These are phyloP conservation scores for Aureobasidium sp. DNA, from an alignment of 2,329 filamentous ascomycete species.

Conservation along the genomic window DNA sequence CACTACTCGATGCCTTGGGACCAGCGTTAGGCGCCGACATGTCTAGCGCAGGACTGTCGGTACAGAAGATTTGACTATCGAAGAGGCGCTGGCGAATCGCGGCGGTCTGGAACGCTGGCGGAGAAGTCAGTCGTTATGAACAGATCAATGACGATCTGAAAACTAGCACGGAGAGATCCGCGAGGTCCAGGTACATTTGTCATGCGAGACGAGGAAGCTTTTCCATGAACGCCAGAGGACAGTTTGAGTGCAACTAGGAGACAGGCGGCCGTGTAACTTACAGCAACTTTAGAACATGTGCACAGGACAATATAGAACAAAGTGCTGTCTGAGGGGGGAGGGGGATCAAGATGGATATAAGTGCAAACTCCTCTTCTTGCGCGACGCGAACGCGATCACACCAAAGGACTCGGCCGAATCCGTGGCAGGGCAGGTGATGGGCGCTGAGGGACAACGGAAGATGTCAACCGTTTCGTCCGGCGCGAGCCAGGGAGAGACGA, in stretches of 20 bases:
- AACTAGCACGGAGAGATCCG: constrained; percentile 1
- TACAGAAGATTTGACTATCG: constrained; percentile 9
- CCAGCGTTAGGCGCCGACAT: constrained; percentile 9
- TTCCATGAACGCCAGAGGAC: not conserved
- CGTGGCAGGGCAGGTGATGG: constrained; percentile 10
- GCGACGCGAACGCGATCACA: constrained; percentile 11
- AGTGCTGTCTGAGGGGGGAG: not conserved
- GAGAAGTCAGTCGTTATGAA: constrained; percentile 13
- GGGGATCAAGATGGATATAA: not conserved
- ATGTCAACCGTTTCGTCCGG: constrained; percentile 6
- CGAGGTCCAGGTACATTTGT: not conserved
- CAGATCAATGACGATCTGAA: constrained; percentile 2
- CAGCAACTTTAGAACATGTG: not conserved
- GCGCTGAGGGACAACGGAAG: not conserved
- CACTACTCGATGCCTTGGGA: constrained; percentile 8
- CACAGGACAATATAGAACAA: not conserved
- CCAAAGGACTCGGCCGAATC: constrained; percentile 6
- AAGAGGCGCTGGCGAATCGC: constrained; percentile 12
- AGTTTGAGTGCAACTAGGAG: not conserved
- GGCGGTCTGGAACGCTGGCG: constrained; percentile 13
- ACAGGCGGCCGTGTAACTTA: not conserved
- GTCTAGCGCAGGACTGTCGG: constrained; percentile 11
- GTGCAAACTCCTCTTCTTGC: constrained; percentile 7
- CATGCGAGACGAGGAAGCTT: constrained; percentile 9
- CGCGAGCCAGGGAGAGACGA: not conserved